Evolutionary conservation across 2,329 filamentous ascomycete genomes (phyloP), one percentile per base, ranked within the genome.

Genomic region (Zymoseptoria pseudotritici): DNA sequence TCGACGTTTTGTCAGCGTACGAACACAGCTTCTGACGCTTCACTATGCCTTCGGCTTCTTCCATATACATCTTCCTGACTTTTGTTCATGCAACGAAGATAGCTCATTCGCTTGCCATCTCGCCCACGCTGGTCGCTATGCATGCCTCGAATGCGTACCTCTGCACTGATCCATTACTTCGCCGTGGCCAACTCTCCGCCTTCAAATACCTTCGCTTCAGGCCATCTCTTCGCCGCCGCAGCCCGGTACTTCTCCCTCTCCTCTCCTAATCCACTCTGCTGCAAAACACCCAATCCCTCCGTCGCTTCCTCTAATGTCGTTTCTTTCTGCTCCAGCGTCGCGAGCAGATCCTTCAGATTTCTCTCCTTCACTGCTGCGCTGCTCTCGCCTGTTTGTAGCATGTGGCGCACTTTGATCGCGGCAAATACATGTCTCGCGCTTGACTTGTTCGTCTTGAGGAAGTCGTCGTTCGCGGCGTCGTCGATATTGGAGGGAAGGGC

Each of bases 341-440:
- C 78, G n/a, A 79, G 69, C n/a, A 91, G 74, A 46, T 85, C 82
- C 71, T 85, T 81, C 69, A 88, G 87, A 59, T 78, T 80, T 68
- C 82, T 77, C 2, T 77, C 68, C 69, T 82, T 79, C 36, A 84
- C 80, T 52, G 81, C 69, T 49, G 53, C 59, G 67, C 82, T 78
- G 42, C 83, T 80, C 36, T 80, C 82, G 11, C 79, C 74, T 46
- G 84, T 83, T 46, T 46, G 36, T 19, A 92, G 75, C 1, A 84
- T 66, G 61, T 81, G 80, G 62, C 83, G 82, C 22, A 81, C 81
- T 58, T 82, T 82, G 58, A 90, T 80, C 42, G 80, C 86, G 2
- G 86, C 82, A 58, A 89, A 82, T 3, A 87, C 77, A 69, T 90
- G 85, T 17, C 78, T 65, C 5, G 83, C 78, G 71, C 85, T 89